A percentile compares a stretch with the other conserved stretches of the same genome.
Evolutionary conservation across 805 yeast genomes (phyloP).

Genomic region (Monosporozyma solicola): DNA sequence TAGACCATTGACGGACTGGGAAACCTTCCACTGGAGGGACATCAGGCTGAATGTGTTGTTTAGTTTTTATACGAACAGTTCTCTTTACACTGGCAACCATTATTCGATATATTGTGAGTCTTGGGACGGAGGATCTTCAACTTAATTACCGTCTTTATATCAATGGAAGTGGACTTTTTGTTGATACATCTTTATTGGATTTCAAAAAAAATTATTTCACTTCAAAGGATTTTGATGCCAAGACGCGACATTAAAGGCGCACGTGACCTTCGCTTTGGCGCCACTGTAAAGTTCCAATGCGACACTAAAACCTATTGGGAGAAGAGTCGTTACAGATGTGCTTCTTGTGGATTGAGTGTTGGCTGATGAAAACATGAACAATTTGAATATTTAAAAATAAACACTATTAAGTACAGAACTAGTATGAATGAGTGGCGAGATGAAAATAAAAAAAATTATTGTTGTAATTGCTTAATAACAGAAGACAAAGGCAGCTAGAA

Average conservation of each 20-base stretch:
- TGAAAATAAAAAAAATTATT: neutral
- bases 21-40: constrained; percentile 82
- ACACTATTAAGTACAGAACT: neutral
- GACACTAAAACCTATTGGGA: neutral
- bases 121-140: neutral
- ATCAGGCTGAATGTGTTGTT: constrained; percentile 73
- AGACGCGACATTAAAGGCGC: constrained; percentile 1
- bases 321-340: neutral
- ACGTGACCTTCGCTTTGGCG: neutral
- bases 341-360: neutral
- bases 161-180: neutral
- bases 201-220: neutral
- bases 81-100: constrained; percentile 48
- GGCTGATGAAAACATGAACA: neutral
- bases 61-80: constrained; percentile 79
- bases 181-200: neutral
- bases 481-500: neutral
- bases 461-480: neutral
- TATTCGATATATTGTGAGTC: neutral
- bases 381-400: neutral
- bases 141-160: neutral
- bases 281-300: neutral
- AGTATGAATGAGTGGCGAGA: neutral
- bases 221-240: neutral
- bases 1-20: constrained; percentile 92